phyloP scores from a whole-genome alignment of 208 protist species.

The Trypanosoma caninum region DNA sequence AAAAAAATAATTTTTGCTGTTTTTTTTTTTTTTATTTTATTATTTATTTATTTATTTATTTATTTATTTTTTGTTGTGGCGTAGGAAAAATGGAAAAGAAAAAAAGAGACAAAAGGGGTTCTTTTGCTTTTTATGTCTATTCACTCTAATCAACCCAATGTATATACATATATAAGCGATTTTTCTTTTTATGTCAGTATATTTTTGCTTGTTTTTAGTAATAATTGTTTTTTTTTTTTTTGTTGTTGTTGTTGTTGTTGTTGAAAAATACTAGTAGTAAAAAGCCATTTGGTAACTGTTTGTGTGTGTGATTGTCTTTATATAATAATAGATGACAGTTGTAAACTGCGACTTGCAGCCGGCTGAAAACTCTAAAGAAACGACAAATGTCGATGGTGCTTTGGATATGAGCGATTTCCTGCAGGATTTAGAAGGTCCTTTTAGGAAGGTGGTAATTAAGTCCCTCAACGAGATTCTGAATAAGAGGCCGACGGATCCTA shows the following conservation, averaged over 20 bases:
- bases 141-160: too few relatives aligned
- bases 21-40: constrained; percentile 14
- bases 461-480: constrained; percentile 51
- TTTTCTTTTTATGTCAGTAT: too few relatives aligned
- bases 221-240: constrained; percentile 6
- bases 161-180: too few relatives aligned
- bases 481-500: constrained; percentile 39
- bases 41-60: constrained; percentile 12
- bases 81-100: too few relatives aligned
- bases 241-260: constrained; percentile 14
- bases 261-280: constrained; percentile 7
- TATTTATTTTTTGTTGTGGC: constrained; percentile 5
- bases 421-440: constrained; percentile 43
- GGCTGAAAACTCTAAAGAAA: neutral
- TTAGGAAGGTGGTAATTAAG: constrained; percentile 44
- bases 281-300: constrained; percentile 3
- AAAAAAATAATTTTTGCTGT: neutral
- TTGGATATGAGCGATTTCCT: constrained; percentile 21
- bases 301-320: neutral
- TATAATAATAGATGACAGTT: neutral
- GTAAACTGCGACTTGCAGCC: neutral
- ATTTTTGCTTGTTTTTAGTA: constrained; percentile 15
- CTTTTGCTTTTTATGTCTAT: too few relatives aligned
- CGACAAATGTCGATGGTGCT: constrained; percentile 4
- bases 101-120: too few relatives aligned